Conservation (phyloP, 495 filamentous ascomycete genomes). For the Evernia prunastri region DNA sequence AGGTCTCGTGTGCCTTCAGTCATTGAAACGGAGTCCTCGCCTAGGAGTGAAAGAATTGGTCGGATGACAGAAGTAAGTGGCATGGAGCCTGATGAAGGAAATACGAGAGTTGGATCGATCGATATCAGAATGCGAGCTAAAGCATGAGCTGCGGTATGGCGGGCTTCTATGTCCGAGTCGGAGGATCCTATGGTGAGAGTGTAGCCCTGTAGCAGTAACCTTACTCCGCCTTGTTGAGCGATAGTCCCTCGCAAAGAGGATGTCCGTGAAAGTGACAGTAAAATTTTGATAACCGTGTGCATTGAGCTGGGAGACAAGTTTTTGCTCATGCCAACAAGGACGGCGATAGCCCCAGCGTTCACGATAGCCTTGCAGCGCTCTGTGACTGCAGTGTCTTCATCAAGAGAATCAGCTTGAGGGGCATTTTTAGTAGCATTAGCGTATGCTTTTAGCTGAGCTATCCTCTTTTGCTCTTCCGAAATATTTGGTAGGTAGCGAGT, state of each 20-base stretch:
- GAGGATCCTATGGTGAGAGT: conserved; percentile 48
- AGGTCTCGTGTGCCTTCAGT: conserved; percentile 65
- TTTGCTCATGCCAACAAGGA: conserved; percentile 65
- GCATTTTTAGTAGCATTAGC: conserved; percentile 69
- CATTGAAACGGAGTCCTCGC: conserved; percentile 34
- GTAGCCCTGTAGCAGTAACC: conserved; percentile 66
- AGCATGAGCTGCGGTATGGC: conserved; percentile 67
- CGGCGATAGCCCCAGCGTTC: conserved; percentile 63
- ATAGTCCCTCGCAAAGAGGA: conserved; percentile 66
- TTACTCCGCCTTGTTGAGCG: conserved; percentile 86
- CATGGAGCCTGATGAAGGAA: conserved; percentile 65
- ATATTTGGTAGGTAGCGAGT: conserved; percentile 71
- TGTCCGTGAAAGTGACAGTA: conserved; percentile 67
- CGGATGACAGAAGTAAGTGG: conserved; percentile 71
- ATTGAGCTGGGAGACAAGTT: conserved; percentile 58
- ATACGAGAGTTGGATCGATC: conserved; percentile 78
- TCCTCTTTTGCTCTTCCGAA: conserved; percentile 85
- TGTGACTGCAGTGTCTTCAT: conserved; percentile 66
- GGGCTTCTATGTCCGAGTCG: conserved; percentile 38
- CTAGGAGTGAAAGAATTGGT: conserved; percentile 67
- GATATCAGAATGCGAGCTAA: conserved; percentile 89
- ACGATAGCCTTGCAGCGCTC: conserved; percentile 69
- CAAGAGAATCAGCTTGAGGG: conserved; percentile 56
- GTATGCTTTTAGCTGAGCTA: conserved; percentile 85
- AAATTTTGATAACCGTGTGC: conserved; percentile 62